These are phyloP conservation scores for Syncephalastrum contaminatum DNA, from an alignment of 371 early-diverging fungal genomes.

Conservation along the genomic window DNA sequence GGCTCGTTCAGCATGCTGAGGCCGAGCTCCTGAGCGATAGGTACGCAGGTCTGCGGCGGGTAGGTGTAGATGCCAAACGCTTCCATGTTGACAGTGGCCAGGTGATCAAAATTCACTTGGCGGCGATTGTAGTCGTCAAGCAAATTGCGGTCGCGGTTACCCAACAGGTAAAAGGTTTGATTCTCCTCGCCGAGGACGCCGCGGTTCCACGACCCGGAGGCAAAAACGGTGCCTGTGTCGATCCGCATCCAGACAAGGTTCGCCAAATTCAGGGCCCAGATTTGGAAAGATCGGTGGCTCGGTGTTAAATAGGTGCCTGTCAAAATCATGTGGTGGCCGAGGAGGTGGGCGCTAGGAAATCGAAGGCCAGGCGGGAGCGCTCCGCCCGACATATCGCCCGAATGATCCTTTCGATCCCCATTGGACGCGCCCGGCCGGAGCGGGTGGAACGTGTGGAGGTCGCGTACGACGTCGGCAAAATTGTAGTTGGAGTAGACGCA, in stretches of 20 bases:
- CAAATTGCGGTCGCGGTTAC: constrained; percentile 67
- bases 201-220: constrained; percentile 78
- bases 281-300: constrained; percentile 65
- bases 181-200: constrained; percentile 61
- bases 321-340: constrained; percentile 71
- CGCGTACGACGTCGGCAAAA: constrained; percentile 72
- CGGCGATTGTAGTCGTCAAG: constrained; percentile 77
- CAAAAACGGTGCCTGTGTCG: constrained; percentile 63
- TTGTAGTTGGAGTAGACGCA: constrained; percentile 82
- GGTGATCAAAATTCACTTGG: constrained; percentile 74
- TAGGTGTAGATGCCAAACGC: constrained; percentile 72
- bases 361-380: constrained; percentile 75
- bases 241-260: constrained; percentile 70
- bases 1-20: constrained; percentile 66
- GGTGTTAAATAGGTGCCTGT: constrained; percentile 75
- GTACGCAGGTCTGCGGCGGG: constrained; percentile 52
- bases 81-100: constrained; percentile 69
- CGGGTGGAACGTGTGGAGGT: constrained; percentile 61
- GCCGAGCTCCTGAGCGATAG: constrained; percentile 65
- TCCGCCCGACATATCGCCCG: constrained; percentile 59
- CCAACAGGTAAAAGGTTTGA: constrained; percentile 69
- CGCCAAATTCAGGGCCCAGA: constrained; percentile 73
- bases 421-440: constrained; percentile 15
- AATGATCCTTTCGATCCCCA: constrained; percentile 43
- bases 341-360: constrained; percentile 67